Evolutionary conservation across 148 eudicot species (phyloP).

Genomic region (Chenopodium berlandieri): DNA sequence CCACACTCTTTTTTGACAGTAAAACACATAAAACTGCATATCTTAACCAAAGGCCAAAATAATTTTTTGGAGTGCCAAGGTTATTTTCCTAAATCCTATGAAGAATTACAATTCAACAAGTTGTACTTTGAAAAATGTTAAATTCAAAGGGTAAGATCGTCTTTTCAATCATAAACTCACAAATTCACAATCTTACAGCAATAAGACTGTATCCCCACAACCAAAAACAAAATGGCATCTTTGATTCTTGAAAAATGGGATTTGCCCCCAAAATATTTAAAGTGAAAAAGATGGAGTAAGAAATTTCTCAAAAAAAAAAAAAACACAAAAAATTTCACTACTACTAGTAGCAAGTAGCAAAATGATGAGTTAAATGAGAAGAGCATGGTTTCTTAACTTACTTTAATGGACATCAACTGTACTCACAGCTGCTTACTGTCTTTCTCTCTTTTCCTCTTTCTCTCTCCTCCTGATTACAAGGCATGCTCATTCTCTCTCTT

Average conservation of each 20-base stretch:
- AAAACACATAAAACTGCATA: too few relatives aligned
- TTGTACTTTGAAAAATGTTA: too few relatives aligned
- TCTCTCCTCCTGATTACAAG: slow-evolving; percentile 31
- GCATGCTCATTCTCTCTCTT: slow-evolving; percentile 38
- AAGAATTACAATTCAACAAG: too few relatives aligned
- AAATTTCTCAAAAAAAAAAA: slow-evolving; percentile 1
- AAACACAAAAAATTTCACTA: not conserved
- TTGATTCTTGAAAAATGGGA: slow-evolving; percentile 31
- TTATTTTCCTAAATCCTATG: too few relatives aligned
- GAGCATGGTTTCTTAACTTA: slow-evolving; percentile 26
- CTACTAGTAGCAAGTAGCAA: slow-evolving; percentile 9
- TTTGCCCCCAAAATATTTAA: slow-evolving; percentile 13
- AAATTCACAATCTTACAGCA: not conserved
- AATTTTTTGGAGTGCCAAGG: too few relatives aligned
- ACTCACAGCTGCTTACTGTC: slow-evolving; percentile 49
- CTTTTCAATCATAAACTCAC: not conserved
- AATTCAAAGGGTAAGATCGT: slow-evolving; percentile 12
- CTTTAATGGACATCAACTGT: slow-evolving; percentile 44
- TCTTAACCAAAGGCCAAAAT: too few relatives aligned
- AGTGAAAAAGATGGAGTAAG: not conserved
- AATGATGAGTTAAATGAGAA: slow-evolving; percentile 46
- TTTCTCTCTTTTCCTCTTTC: slow-evolving; percentile 33
- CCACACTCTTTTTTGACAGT: too few relatives aligned
- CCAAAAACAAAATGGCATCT: slow-evolving; percentile 29
- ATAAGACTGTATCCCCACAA: not conserved